These are phyloP conservation scores for Phialophora verrucosa DNA, from an alignment of 2,329 filamentous ascomycete genomes.

Conservation along the genomic window DNA sequence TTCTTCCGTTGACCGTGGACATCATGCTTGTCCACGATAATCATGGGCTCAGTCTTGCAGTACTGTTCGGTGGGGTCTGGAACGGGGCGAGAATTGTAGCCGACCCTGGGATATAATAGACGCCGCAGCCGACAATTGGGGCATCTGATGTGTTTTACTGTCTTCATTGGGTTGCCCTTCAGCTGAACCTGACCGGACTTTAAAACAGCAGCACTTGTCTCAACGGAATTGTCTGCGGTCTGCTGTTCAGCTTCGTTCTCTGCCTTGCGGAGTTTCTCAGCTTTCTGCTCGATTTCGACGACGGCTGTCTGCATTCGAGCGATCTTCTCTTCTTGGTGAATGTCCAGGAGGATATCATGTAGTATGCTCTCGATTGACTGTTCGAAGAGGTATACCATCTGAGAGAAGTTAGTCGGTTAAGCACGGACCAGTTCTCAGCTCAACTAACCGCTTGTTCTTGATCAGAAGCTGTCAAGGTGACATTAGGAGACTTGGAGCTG, in stretches of 20 bases:
- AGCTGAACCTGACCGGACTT: slow-evolving; percentile 60
- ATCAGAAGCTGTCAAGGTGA: slow-evolving; percentile 30
- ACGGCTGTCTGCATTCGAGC: slow-evolving; percentile 62
- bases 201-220: slow-evolving; percentile 59
- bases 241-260: slow-evolving; percentile 46
- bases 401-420: slow-evolving; percentile 21
- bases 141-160: slow-evolving; percentile 64
- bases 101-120: slow-evolving; percentile 62
- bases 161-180: slow-evolving; percentile 64
- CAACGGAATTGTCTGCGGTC: slow-evolving; percentile 44
- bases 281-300: slow-evolving; percentile 51
- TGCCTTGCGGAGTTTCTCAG: slow-evolving; percentile 44
- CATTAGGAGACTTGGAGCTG: slow-evolving; percentile 19
- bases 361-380: slow-evolving; percentile 65
- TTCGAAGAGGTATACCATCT: slow-evolving; percentile 56
- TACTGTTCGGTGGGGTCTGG: slow-evolving; percentile 58
- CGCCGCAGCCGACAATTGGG: slow-evolving; percentile 65
- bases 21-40: slow-evolving; percentile 63
- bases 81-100: slow-evolving; percentile 54
- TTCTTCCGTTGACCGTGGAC: slow-evolving; percentile 58
- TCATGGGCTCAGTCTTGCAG: slow-evolving; percentile 65
- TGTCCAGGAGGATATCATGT: slow-evolving; percentile 63
- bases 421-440: not conserved
- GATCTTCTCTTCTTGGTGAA: slow-evolving; percentile 66
- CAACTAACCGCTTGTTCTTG: slow-evolving; percentile 32